phyloP scores from a whole-genome alignment of 257 asterid species.

The Fraxinus cuspidata region DNA sequence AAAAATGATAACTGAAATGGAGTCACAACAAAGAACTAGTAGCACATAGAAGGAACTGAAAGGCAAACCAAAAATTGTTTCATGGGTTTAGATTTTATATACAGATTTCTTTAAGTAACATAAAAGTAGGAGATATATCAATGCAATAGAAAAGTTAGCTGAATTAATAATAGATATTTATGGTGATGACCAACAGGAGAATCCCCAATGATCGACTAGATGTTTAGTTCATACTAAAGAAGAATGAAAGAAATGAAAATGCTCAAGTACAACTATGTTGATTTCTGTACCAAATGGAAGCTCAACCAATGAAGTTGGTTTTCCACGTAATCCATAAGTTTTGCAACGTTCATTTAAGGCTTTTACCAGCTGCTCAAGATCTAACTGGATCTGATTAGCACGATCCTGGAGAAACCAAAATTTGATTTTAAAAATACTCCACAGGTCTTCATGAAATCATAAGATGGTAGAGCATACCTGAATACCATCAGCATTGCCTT shows the following conservation, averaged over 20 bases:
- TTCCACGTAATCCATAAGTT: constrained; percentile 92
- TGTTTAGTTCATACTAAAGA: background rate
- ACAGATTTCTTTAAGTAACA: constrained; percentile 1
- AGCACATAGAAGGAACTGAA: constrained; percentile 4
- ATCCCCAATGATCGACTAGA: background rate
- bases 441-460: constrained; percentile 24
- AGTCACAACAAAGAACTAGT: constrained; percentile 4
- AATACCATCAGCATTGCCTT: constrained; percentile 60
- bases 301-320: constrained; percentile 68
- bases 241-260: constrained; percentile 34
- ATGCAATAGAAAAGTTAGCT: background rate
- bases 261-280: constrained; percentile 33
- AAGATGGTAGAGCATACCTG: constrained; percentile 55
- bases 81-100: background rate
- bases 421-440: background rate
- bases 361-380: constrained; percentile 83
- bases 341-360: constrained; percentile 89
- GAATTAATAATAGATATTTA: constrained; percentile 16
- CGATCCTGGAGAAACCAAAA: constrained; percentile 61
- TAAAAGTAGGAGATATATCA: background rate
- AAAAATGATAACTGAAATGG: constrained; percentile 7
- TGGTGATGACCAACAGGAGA: background rate
- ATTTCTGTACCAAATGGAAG: constrained; percentile 80
- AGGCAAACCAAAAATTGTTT: background rate
- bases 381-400: constrained; percentile 68